These are phyloP conservation scores for Emergomyces pasteurianus DNA, from an alignment of 2,329 filamentous ascomycete genomes.

Conservation along the genomic window DNA sequence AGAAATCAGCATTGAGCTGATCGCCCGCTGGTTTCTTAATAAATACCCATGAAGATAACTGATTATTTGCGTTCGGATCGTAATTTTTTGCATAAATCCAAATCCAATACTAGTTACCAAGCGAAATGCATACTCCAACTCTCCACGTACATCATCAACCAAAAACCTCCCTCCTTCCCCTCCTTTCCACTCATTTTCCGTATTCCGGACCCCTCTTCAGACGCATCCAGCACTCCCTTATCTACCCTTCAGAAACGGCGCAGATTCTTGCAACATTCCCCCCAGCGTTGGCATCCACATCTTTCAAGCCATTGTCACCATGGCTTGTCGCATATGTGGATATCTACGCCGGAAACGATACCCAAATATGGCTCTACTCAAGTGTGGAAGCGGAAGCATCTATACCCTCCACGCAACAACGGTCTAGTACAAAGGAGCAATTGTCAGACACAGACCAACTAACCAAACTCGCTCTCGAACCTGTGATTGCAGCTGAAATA, in stretches of 20 bases:
- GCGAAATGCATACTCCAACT: neutral
- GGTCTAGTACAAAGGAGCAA: neutral
- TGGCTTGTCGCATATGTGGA: slow-evolving; percentile 33
- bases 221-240: slow-evolving; percentile 27
- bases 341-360: slow-evolving; percentile 26
- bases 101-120: neutral
- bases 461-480: neutral
- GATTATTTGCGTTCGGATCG: neutral
- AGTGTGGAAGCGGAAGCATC: slow-evolving; percentile 23
- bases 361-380: slow-evolving; percentile 32
- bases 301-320: slow-evolving; percentile 8
- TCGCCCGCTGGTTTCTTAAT: neutral
- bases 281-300: neutral
- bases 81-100: neutral
- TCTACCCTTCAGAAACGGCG: slow-evolving; percentile 22
- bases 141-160: neutral
- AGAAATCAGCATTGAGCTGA: no score
- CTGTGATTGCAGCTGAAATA: slow-evolving; percentile 1
- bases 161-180: slow-evolving; percentile 10
- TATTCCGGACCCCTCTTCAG: slow-evolving; percentile 26
- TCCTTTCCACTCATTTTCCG: slow-evolving; percentile 25
- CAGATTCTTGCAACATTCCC: slow-evolving; percentile 24
- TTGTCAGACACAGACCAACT: neutral
- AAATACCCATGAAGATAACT: neutral
- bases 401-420: neutral